phyloP scores from a whole-genome alignment of 768 basidiomycete species.

The Butyriboletus loyo region DNA sequence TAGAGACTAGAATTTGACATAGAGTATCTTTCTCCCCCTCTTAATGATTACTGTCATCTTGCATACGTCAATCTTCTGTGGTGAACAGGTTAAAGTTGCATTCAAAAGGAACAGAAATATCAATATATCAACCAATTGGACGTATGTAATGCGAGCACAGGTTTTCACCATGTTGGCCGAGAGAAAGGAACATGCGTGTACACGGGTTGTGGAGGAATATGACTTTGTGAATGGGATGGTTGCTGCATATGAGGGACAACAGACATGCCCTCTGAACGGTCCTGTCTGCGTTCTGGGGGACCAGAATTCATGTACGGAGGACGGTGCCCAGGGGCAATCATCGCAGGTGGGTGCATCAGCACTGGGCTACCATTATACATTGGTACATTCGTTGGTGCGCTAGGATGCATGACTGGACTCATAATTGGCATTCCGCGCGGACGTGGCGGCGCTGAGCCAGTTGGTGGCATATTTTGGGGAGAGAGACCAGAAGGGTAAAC shows the following conservation, averaged over 20 bases:
- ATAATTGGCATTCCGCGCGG: conserved; percentile 58
- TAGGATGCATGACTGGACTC: conserved; percentile 69
- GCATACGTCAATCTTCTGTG: background rate
- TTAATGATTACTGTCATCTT: conserved; percentile 13
- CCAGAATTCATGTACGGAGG: conserved; percentile 46
- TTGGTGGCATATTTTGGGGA: conserved; percentile 35
- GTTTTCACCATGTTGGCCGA: conserved; percentile 31
- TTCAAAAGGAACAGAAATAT: conserved; percentile 27
- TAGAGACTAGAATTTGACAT: conserved; percentile 34
- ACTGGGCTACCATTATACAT: conserved; percentile 72
- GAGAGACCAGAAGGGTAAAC: conserved; percentile 47
- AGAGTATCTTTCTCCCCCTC: conserved; percentile 17
- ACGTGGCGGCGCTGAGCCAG: conserved; percentile 35
- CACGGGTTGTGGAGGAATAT: conserved; percentile 28
- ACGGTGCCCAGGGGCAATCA: conserved; percentile 33
- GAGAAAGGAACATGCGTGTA: conserved; percentile 28
- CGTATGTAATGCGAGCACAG: conserved; percentile 17
- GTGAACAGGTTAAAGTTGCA: conserved; percentile 19
- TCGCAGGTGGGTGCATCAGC: conserved; percentile 53
- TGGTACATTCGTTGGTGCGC: conserved; percentile 38
- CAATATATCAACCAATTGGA: conserved; percentile 31
- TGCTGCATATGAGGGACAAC: conserved; percentile 39
- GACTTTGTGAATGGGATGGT: conserved; percentile 27
- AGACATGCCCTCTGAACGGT: conserved; percentile 46
- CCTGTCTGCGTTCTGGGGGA: conserved; percentile 47